Percentiles rank a stretch among this genome's conserved stretches.
phyloP scores from a whole-genome alignment of 2,329 filamentous ascomycete species.

The Claviceps pusilla region DNA sequence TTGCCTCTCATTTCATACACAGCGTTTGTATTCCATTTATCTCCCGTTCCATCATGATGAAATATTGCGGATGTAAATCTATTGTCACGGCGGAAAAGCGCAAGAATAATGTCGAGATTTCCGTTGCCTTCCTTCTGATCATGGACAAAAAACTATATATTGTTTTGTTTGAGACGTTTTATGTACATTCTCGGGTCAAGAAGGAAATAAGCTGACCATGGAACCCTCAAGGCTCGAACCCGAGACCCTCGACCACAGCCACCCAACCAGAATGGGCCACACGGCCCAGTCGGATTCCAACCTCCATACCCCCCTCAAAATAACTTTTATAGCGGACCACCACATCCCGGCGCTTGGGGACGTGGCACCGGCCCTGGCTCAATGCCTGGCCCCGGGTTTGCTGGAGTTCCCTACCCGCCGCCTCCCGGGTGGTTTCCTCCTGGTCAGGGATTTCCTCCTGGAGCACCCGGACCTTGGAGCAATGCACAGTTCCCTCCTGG shows the following conservation, averaged over 20 bases:
- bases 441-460: conserved; percentile 55
- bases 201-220: conserved; percentile 10
- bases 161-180: conserved; percentile 2
- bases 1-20: background rate
- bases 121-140: conserved; percentile 99
- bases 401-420: conserved; percentile 63
- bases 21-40: conserved; percentile 4
- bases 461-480: conserved; percentile 38
- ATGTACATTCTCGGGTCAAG: background rate
- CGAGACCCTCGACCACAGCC: conserved; percentile 19
- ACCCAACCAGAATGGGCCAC: conserved; percentile 17
- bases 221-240: conserved; percentile 23
- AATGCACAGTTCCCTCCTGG: conserved; percentile 48
- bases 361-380: conserved; percentile 39
- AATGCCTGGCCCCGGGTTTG: conserved; percentile 43
- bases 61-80: conserved; percentile 94
- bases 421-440: conserved; percentile 67
- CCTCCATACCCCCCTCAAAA: conserved; percentile 28
- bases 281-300: conserved; percentile 24
- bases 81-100: conserved; percentile 71
- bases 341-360: conserved; percentile 40
- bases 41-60: conserved; percentile 54
- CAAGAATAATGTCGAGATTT: conserved; percentile 93
- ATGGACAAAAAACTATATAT: conserved; percentile 2
- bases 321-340: conserved; percentile 33